phyloP scores from a whole-genome alignment of 2,329 filamentous ascomycete species.

The Neonectria sp. region DNA sequence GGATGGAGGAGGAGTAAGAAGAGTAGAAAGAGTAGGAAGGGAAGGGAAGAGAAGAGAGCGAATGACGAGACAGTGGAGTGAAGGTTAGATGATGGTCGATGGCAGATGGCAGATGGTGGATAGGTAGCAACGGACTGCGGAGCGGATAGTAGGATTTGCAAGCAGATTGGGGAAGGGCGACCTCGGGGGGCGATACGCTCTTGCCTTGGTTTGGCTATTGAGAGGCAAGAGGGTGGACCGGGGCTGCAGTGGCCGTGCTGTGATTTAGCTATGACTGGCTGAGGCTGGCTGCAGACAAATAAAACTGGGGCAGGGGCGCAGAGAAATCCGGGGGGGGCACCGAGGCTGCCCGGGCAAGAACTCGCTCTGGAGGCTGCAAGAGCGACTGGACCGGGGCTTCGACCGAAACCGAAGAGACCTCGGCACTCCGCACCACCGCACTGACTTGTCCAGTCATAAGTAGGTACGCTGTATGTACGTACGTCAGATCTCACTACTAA shows the following conservation, averaged over 20 bases:
- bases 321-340: slow-evolving; percentile 48
- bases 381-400: slow-evolving; percentile 31
- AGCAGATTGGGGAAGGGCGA: slow-evolving; percentile 22
- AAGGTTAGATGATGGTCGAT: not conserved
- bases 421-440: slow-evolving; percentile 37
- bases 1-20: not conserved
- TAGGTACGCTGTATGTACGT: not conserved
- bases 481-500: not conserved
- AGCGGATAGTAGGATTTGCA: slow-evolving; percentile 14
- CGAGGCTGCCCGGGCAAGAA: slow-evolving; percentile 11
- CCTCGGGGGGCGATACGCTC: slow-evolving; percentile 18
- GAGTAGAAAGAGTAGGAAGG: slow-evolving; percentile 2
- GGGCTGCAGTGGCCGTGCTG: not conserved
- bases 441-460: not conserved
- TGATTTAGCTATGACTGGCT: slow-evolving; percentile 4
- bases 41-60: slow-evolving; percentile 11
- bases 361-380: not conserved
- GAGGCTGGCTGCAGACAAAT: not conserved
- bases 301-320: slow-evolving; percentile 31
- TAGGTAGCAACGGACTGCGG: not conserved
- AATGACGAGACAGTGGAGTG: slow-evolving; percentile 16
- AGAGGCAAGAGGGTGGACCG: not conserved
- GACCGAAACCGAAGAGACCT: slow-evolving; percentile 43
- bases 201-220: slow-evolving; percentile 5
- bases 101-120: not conserved